Conservation (phyloP, 108 stramenopile species). For the Licmophora abbreviata region DNA sequence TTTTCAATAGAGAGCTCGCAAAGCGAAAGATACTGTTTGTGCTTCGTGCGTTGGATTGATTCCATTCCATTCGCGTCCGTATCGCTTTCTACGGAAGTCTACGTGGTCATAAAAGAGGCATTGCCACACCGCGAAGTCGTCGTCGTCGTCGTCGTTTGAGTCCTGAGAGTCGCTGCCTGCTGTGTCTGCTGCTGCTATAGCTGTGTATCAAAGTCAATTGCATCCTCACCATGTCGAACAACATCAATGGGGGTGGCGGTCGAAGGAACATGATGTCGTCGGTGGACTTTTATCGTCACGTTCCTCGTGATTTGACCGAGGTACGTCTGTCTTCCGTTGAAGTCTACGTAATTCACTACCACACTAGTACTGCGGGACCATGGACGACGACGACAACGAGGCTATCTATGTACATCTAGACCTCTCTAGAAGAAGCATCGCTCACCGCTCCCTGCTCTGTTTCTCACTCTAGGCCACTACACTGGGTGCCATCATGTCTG, state of each 20-base stretch:
- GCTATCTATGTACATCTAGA: neutral
- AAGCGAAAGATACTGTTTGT: no score
- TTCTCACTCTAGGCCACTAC: conserved; percentile 53
- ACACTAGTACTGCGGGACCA: neutral
- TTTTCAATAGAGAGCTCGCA: no score
- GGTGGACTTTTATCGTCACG: conserved; percentile 78
- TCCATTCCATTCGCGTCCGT: no score
- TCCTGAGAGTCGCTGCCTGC: no score
- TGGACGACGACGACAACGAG: neutral
- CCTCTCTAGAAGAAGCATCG: no score
- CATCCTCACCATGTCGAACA: conserved; percentile 40
- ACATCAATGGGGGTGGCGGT: conserved; percentile 55
- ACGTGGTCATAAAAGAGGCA: no score
- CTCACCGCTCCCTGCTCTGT: neutral
- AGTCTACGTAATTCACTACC: neutral
- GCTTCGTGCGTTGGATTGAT: no score
- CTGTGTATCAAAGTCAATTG: no score
- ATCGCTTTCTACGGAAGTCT: no score
- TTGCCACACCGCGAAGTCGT: no score
- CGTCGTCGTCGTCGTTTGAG: no score
- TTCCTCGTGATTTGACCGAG: conserved; percentile 82
- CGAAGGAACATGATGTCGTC: conserved; percentile 43
- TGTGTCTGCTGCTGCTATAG: no score
- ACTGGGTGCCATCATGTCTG: conserved; percentile 78
- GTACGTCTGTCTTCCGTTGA: conserved; percentile 21